A percentile compares a stretch with the other conserved stretches of the same genome.
phyloP scores from a whole-genome alignment of 148 eudicot species.

The Amaranthus palmeri region DNA sequence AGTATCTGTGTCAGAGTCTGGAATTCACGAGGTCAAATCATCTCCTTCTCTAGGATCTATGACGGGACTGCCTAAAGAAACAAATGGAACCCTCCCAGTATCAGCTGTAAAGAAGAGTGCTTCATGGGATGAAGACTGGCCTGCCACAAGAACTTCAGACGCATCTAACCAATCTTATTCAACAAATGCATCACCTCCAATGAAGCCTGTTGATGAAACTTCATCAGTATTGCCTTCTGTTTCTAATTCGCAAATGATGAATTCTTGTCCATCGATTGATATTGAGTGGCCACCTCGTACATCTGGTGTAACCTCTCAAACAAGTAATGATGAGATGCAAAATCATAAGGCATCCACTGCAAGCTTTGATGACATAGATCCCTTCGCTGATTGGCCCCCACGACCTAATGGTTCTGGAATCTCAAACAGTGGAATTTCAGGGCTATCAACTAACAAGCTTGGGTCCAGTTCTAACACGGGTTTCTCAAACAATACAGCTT shows the following conservation, averaged over 20 bases:
- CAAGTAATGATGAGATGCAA: slow-evolving; percentile 26
- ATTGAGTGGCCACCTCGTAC: slow-evolving; percentile 91
- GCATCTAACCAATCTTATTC: slow-evolving; percentile 29
- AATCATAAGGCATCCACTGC: slow-evolving; percentile 37
- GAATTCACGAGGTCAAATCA: slow-evolving; percentile 48
- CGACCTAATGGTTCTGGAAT: slow-evolving; percentile 39
- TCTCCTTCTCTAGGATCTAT: slow-evolving; percentile 32
- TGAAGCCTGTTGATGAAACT: slow-evolving; percentile 35
- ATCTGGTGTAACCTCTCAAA: slow-evolving; percentile 33
- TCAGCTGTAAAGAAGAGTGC: slow-evolving; percentile 45
- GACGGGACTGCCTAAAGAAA: slow-evolving; percentile 31
- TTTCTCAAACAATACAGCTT: slow-evolving; percentile 27
- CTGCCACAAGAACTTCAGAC: slow-evolving; percentile 34
- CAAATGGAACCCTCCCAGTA: slow-evolving; percentile 31
- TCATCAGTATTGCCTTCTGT: slow-evolving; percentile 29
- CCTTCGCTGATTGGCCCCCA: slow-evolving; percentile 97
- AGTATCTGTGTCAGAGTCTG: slow-evolving; percentile 65
- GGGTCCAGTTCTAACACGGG: slow-evolving; percentile 26
- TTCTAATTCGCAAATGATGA: slow-evolving; percentile 40
- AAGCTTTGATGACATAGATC: slow-evolving; percentile 66
- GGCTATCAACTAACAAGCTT: slow-evolving; percentile 33
- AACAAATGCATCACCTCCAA: slow-evolving; percentile 24
- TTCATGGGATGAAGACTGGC: slow-evolving; percentile 97
- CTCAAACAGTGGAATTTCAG: slow-evolving; percentile 30
- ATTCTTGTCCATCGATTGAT: slow-evolving; percentile 65